Base-by-base conservation (phyloP, 257 asterid species). In the Cordia subcordata region DNA sequence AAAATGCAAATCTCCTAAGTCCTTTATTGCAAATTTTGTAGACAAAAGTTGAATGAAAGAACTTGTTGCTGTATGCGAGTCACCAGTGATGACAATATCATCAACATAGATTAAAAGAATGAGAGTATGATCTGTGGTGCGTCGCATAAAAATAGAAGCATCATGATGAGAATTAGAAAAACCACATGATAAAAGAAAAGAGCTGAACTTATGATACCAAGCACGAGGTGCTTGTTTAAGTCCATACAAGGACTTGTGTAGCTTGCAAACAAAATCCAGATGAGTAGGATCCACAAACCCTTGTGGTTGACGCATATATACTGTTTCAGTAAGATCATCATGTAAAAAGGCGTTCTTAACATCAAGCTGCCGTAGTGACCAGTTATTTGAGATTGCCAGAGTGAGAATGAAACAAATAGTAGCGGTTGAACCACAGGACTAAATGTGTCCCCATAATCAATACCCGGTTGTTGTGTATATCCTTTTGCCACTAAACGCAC, bases 361-460 rank as follows among this genome's bases (percentile, higher is more conserved):
- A 27, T 27, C 35, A 3, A 27, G 3, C 6, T 27, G 54, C n/a
- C 9, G 16, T 15, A 49, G 95, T n/a, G 16, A 17, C 51, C 15
- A 46, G 4, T 46, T 5, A 13, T 13, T 8, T 5, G 51, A 46
- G 17, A 46, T 46, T 9, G 51, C 16, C 15, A 46, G n/a, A 46
- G 16, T 13, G 15, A 46, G 1, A 46, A 46, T 17, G 12, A 46
- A 17, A 13, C 51, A 13, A 46, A 46, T 46, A 13, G 51, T 46
- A 5, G n/a, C 1, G 51, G 16, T 10, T 5, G 15, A 5, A 46
- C 16, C 6, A 46, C n/a, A 46, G 12, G 51, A 46, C 51, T 46
- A 13, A 46, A 46, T 8, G 16, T 46, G 18, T 11, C 16, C 15
- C 8, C 17, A 46, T 8, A 46, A 13, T 46, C n/a, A 8, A 10